These are phyloP conservation scores for Vigna trinervia DNA, from an alignment of 306 rosid genomes.

Conservation along the genomic window DNA sequence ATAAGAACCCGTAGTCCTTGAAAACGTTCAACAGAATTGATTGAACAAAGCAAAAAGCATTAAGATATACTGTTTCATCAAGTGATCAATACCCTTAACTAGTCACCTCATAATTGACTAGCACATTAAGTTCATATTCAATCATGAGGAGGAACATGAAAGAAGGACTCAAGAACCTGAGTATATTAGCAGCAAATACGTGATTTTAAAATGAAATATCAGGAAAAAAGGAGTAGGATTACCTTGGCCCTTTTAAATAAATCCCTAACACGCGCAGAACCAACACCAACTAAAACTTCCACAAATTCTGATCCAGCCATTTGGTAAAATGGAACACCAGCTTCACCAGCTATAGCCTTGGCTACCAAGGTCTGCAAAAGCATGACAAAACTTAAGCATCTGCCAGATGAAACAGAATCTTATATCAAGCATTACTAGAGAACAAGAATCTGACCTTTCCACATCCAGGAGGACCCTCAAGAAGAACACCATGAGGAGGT, in stretches of 20 bases:
- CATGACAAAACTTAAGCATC: conserved; percentile 34
- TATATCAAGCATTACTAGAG: conserved; percentile 37
- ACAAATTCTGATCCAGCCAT: conserved; percentile 99
- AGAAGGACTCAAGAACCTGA: conserved; percentile 32
- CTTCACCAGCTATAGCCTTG: conserved; percentile 99
- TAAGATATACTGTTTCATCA: conserved; percentile 22
- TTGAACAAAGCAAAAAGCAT: conserved; percentile 35
- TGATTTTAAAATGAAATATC: conserved; percentile 34
- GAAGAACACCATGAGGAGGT: conserved; percentile 98
- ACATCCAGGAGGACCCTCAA: conserved; percentile 99
- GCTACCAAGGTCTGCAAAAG: conserved; percentile 93
- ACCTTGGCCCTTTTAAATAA: conserved; percentile 99
- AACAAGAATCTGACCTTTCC: conserved; percentile 83
- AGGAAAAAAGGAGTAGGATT: conserved; percentile 39
- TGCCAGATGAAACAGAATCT: conserved; percentile 24
- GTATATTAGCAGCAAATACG: conserved; percentile 41
- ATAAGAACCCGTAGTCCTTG: conserved; percentile 38
- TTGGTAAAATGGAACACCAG: conserved; percentile 99
- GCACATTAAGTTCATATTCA: conserved; percentile 28
- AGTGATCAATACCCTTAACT: conserved; percentile 1
- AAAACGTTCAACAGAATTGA: conserved; percentile 28
- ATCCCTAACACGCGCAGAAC: conserved; percentile 99
- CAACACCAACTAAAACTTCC: conserved; percentile 98
- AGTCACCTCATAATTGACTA: conserved; percentile 27
- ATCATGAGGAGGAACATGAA: conserved; percentile 36